Evolutionary conservation across 352 stramenopile genomes (phyloP).

Genomic region (Globisporangium okanoganense): DNA sequence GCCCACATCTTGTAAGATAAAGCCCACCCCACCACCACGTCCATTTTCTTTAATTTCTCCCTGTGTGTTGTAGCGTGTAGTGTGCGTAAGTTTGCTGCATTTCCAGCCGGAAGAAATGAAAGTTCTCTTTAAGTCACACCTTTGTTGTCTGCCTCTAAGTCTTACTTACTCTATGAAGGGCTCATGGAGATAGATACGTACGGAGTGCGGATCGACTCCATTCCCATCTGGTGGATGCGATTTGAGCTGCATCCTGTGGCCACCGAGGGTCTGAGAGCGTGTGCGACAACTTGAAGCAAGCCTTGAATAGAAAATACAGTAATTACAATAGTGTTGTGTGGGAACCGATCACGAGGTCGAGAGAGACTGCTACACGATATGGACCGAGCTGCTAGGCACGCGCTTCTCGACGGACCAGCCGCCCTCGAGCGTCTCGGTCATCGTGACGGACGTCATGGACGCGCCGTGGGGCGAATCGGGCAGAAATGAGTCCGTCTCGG

Average conservation of each 20-base stretch:
- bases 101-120: slow-evolving; percentile 4
- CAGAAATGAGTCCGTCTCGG: slow-evolving; percentile 72
- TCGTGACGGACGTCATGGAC: slow-evolving; percentile 31
- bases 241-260: neutral
- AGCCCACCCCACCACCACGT: slow-evolving; percentile 12
- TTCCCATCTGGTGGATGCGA: slow-evolving; percentile 8
- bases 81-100: neutral
- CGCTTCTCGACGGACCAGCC: slow-evolving; percentile 85
- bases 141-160: neutral
- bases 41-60: slow-evolving; percentile 16
- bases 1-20: slow-evolving; percentile 39
- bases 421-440: slow-evolving; percentile 71
- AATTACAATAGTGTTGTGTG: neutral
- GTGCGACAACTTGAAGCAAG: neutral
- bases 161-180: no score
- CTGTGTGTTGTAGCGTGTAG: slow-evolving; percentile 10
- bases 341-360: neutral
- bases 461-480: slow-evolving; percentile 29
- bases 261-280: neutral
- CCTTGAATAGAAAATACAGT: no score
- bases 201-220: neutral
- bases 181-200: neutral
- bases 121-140: neutral
- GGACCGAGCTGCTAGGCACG: slow-evolving; percentile 45
- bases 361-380: slow-evolving; percentile 40